Conservation (phyloP, 108 stramenopile genomes). For the Cyclotella choctawhatcheeana region DNA sequence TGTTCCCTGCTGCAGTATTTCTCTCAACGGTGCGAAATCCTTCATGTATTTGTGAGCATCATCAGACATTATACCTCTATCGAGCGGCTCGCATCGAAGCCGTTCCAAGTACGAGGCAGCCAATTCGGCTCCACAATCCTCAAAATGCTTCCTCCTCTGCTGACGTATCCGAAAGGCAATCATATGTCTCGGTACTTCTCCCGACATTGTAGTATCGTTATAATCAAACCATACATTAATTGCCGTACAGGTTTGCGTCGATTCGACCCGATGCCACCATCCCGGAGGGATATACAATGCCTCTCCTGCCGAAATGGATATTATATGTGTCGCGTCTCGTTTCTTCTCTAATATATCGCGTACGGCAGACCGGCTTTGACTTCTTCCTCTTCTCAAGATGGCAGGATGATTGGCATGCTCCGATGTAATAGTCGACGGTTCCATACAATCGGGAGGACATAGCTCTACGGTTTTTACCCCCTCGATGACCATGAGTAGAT, state of each 20-base stretch:
- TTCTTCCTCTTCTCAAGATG: neutral
- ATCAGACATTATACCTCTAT: neutral
- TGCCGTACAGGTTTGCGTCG: neutral
- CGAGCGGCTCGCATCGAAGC: neutral
- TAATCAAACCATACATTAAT: constrained; percentile 12
- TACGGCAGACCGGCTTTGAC: too few relatives aligned
- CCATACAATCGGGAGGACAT: neutral
- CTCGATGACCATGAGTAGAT: neutral
- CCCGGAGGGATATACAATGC: neutral
- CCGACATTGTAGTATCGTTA: constrained; percentile 15
- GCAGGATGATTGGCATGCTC: constrained; percentile 1
- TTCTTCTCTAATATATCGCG: neutral
- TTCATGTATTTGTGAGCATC: neutral
- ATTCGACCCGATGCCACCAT: constrained; percentile 3
- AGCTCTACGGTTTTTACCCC: neutral
- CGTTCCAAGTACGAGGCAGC: neutral
- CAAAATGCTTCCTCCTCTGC: constrained; percentile 24
- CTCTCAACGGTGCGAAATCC: too few relatives aligned
- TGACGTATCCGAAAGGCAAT: constrained; percentile 28
- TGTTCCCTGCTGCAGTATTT: neutral
- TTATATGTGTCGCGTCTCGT: neutral
- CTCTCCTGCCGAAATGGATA: neutral
- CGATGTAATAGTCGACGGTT: neutral
- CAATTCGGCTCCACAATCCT: constrained; percentile 17
- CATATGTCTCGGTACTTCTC: constrained; percentile 39